Conservation (phyloP, 2,329 filamentous ascomycete genomes). For the Aureobasidium mangrovei region DNA sequence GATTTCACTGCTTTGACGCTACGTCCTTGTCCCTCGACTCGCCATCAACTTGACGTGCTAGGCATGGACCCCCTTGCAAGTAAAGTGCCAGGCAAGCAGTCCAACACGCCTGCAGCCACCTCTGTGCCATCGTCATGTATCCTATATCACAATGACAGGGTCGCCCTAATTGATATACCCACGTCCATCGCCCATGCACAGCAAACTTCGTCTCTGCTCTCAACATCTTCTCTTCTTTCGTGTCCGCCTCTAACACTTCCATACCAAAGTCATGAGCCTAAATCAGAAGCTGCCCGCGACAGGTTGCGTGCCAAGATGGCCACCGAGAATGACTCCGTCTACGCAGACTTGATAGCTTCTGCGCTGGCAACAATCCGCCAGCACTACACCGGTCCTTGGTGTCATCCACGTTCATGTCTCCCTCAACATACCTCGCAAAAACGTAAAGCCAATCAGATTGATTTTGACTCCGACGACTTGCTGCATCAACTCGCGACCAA, state of each 20-base stretch:
- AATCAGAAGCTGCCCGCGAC: slow-evolving; percentile 36
- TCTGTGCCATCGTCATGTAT: slow-evolving; percentile 27
- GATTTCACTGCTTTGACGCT: neutral
- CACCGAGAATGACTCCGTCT: slow-evolving; percentile 26
- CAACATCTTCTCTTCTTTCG: slow-evolving; percentile 39
- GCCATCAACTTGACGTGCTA: neutral
- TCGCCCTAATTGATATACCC: slow-evolving; percentile 58
- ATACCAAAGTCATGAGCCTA: slow-evolving; percentile 50
- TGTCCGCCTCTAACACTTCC: slow-evolving; percentile 37
- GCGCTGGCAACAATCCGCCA: slow-evolving; percentile 31
- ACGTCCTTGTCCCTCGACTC: neutral
- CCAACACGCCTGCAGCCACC: neutral
- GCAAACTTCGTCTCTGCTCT: slow-evolving; percentile 33
- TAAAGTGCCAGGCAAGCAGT: neutral
- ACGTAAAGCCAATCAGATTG: slow-evolving; percentile 17
- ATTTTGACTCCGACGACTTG: neutral
- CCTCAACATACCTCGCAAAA: slow-evolving; percentile 17
- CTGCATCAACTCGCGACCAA: slow-evolving; percentile 1
- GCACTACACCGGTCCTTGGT: slow-evolving; percentile 26
- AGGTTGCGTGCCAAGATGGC: slow-evolving; percentile 29
- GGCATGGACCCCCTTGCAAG: neutral
- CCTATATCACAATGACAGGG: slow-evolving; percentile 45
- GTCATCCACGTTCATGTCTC: slow-evolving; percentile 22
- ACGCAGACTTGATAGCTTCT: slow-evolving; percentile 30
- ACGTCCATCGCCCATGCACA: slow-evolving; percentile 61